A percentile compares a stretch with the other conserved stretches of the same genome.
Evolutionary conservation across 2,329 filamentous ascomycete genomes (phyloP).

Genomic region (Xylaria sp.): DNA sequence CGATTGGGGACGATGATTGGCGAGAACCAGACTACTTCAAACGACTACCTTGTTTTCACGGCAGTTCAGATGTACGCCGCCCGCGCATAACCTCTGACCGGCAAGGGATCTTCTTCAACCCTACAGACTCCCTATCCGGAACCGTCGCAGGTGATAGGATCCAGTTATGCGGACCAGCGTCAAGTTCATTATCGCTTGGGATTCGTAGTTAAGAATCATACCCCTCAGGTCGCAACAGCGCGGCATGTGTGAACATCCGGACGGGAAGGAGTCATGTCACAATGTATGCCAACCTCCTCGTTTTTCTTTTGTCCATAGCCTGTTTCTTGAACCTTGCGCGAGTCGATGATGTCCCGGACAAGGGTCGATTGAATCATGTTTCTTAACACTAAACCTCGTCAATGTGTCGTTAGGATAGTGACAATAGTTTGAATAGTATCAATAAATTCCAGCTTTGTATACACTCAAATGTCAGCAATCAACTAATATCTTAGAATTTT

Average conservation of each 20-base stretch:
- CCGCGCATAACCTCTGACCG: conserved; percentile 9
- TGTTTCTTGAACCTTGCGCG: background rate
- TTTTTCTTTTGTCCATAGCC: conserved; percentile 7
- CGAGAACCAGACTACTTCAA: conserved; percentile 6
- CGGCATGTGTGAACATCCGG: conserved; percentile 30
- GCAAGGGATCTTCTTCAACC: conserved; percentile 8
- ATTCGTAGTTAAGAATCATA: conserved; percentile 14
- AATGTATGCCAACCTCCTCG: background rate
- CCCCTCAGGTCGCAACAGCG: conserved; percentile 29
- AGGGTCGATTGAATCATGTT: background rate
- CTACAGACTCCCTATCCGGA: conserved; percentile 17
- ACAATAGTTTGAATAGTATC: background rate
- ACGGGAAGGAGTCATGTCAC: conserved; percentile 5
- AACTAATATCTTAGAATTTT: background rate
- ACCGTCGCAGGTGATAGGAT: conserved; percentile 31
- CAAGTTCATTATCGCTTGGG: conserved; percentile 11
- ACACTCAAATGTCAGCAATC: background rate
- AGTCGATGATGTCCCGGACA: background rate
- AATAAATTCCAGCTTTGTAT: background rate
- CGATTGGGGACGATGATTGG: conserved; percentile 5
- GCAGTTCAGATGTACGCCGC: conserved; percentile 21
- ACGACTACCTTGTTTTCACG: conserved; percentile 20
- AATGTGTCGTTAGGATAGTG: background rate
- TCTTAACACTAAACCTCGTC: background rate
- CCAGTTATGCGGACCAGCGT: conserved; percentile 24